Base-by-base conservation (phyloP, 2,329 filamentous ascomycete species). In the Calonectria ilicicola region DNA sequence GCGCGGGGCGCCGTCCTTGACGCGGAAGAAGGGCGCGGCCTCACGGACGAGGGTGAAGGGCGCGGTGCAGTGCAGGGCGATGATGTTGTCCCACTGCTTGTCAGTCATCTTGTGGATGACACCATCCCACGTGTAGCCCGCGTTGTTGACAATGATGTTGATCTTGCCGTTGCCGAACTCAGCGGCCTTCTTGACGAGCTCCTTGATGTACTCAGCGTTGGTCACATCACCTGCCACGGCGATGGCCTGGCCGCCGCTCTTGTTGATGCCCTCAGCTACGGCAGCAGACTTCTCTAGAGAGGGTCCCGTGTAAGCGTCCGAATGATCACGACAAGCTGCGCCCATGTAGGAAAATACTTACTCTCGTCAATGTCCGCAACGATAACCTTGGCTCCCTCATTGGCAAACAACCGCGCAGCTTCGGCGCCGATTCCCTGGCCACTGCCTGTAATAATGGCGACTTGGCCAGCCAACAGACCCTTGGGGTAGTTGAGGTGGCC, bases 41-140 rank as follows among this genome's bases (percentile, higher is more conserved):
- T 92, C 92, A 67, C 95, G 91, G 74, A 97, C 87, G 66, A 98
- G 92, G 82, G 93, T 93, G 88, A 98, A 98, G 14, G 95, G 95
- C 2, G 94, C 95, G 15, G 94, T 97, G 81, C 90, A 92, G 88
- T 98, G 95, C 60, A 98, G 88, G 26, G 93, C 91, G 35, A 98
- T 86, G 82, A 98, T 98, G 64, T 93, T 95, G 74, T 97, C 93
- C 94, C 94, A 97, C 88, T 97, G 95, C 86, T 94, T 94, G 87
- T 97, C 94, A 19, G 92, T 94, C 88, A 95, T 96, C 89, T 97
- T 97, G 88, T 97, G 94, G 77, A 97, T 95, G 46, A 97, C 95
- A 8, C 93, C 95, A 83, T 98, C 95, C 94, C 95, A 98, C 1
- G 95, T 98, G 85, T 95, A 97, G 49, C 95, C 95, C 0, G 95